Conservation (phyloP, 148 eudicot genomes). For the Rhododendron molle region DNA sequence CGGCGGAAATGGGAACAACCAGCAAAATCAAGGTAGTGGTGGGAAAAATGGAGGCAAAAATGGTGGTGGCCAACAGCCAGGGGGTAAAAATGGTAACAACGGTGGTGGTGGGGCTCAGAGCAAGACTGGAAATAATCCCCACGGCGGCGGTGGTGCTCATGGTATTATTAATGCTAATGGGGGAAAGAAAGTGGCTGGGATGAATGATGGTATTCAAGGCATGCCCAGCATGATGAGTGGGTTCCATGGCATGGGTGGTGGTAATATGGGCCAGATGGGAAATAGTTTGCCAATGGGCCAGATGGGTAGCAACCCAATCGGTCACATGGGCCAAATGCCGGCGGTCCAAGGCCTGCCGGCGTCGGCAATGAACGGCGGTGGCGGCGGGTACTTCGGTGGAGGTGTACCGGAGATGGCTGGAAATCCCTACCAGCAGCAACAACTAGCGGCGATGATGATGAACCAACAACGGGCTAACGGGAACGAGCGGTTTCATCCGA, state of each 20-base stretch:
- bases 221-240: conserved; percentile 30
- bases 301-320: conserved; percentile 67
- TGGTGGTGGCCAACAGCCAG: conserved; percentile 22
- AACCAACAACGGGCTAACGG: conserved; percentile 81
- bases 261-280: conserved; percentile 51
- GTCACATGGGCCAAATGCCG: conserved; percentile 52
- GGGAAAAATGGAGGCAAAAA: conserved; percentile 37
- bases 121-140: conserved; percentile 36
- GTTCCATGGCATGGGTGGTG: conserved; percentile 40
- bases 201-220: conserved; percentile 33
- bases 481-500: conserved; percentile 83
- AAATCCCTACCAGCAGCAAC: conserved; percentile 42
- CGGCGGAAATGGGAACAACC: conserved; percentile 1
- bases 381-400: conserved; percentile 40
- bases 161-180: conserved; percentile 39
- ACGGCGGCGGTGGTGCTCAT: conserved; percentile 31
- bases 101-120: conserved; percentile 36
- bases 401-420: conserved; percentile 57
- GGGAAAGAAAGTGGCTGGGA: conserved; percentile 15
- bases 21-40: conserved; percentile 17
- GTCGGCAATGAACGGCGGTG: conserved; percentile 22
- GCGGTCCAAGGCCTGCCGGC: conserved; percentile 86
- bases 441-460: conserved; percentile 74
- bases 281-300: conserved; percentile 10
- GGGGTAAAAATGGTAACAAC: conserved; percentile 20